Base-by-base conservation (phyloP, 2,329 filamentous ascomycete species). In the Fusarium acutatum region DNA sequence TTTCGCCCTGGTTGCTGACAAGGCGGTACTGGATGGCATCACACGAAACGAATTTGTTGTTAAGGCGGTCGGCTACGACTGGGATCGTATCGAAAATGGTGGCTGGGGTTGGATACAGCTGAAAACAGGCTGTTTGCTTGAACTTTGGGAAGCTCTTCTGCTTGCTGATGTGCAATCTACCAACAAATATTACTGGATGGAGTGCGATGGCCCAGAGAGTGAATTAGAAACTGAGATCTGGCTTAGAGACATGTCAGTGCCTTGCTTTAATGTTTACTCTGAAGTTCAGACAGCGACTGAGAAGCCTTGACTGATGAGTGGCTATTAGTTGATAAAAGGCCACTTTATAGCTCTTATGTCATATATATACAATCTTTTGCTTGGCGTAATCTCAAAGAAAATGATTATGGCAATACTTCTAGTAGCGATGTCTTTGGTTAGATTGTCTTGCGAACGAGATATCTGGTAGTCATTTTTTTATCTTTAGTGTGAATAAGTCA, bases 221-320 rank as follows among this genome's bases (percentile, higher is more conserved):
- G 41, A 43, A 18, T 26, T 43, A 7, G 41, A 26, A 10, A 26
- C n/a, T 8, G 8, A 43, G 8, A 43, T 18, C n/a, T 43, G 22
- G 41, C 5, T 6, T 43, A n/a, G 41, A 43, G 15, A 43, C n/a
- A 4, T 6, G n/a, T 26, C n/a, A 4, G 7, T 43, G 41, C n/a
- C 41, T 17, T 17, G 2, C 14, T 43, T 43, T 7, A 2, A 26
- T 6, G 22, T 43, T 17, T 43, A 43, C n/a, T 43, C 41, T 26
- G 6, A 26, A 43, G n/a, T 24, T 10, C 41, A 26, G 7, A 43
- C 41, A 43, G 22, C 41, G 7, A 43, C 41, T 12, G n/a, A 43
- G 9, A 18, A 17, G 7, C 7, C 41, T 26, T 12, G 5, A n/a
- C 6, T 43, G 3, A 24, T 2, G 41, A 1, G 2, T 11, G 41